Conservation (phyloP, 164 flowering plant genomes). For the Piper longum region DNA sequence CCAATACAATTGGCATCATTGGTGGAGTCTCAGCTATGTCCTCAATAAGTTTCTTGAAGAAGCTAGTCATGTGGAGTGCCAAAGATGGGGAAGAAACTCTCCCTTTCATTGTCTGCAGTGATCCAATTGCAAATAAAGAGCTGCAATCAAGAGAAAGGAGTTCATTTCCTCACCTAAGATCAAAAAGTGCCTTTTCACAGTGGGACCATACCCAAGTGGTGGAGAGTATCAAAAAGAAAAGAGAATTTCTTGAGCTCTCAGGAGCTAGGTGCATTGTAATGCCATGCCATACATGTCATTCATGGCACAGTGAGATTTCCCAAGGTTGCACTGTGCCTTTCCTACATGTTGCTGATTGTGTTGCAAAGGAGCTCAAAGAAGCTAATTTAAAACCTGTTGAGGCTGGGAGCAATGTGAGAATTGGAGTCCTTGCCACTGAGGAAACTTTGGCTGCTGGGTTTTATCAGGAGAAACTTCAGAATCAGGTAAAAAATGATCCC, state of each 20-base stretch:
- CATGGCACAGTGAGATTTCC: conserved; percentile 48
- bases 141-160: conserved; percentile 18
- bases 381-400: conserved; percentile 62
- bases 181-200: conserved; percentile 8
- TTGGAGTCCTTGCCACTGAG: conserved; percentile 53
- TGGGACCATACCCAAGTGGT: conserved; percentile 22
- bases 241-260: conserved; percentile 47
- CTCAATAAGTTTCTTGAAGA: conserved; percentile 42
- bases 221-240: conserved; percentile 39
- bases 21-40: conserved; percentile 60
- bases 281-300: conserved; percentile 67
- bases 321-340: conserved; percentile 48
- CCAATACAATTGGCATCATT: conserved; percentile 49
- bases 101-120: conserved; percentile 58
- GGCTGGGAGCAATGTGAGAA: conserved; percentile 49
- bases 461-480: conserved; percentile 63
- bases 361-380: conserved; percentile 57
- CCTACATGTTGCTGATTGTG: conserved; percentile 64
- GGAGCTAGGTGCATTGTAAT: conserved; percentile 71
- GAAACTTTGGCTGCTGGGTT: conserved; percentile 34
- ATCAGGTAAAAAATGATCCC: conserved; percentile 29
- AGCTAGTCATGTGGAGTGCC: conserved; percentile 39
- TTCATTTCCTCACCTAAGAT: conserved; percentile 14
- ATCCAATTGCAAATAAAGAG: conserved; percentile 39
- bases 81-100: conserved; percentile 25